Conservation (phyloP, 1,284 basidiomycete species). For the Hemileia vastatrix region DNA sequence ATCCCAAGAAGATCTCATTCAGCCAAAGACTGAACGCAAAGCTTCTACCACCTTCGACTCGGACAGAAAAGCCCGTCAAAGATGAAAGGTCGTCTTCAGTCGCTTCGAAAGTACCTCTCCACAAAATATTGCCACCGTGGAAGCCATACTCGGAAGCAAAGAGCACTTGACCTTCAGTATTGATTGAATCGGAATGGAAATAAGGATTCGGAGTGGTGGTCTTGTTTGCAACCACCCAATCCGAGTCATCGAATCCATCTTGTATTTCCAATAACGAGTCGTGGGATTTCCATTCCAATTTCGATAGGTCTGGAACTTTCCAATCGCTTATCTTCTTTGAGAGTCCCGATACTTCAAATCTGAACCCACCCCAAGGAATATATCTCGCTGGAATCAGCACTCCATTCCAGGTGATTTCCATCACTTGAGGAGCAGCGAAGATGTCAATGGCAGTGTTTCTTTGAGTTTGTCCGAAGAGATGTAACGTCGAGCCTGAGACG, state of each 20-base stretch:
- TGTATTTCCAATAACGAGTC: conserved; percentile 62
- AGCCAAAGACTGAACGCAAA: conserved; percentile 70
- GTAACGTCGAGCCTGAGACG: no score
- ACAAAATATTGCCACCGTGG: conserved; percentile 50
- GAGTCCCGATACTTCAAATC: conserved; percentile 34
- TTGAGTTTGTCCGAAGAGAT: conserved; percentile 52
- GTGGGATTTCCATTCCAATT: conserved; percentile 57
- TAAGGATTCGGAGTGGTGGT: conserved; percentile 60
- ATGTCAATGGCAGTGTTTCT: conserved; percentile 51
- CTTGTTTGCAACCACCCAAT: conserved; percentile 58
- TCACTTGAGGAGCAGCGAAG: conserved; percentile 50
- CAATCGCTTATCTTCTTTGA: no score
- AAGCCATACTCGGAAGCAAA: conserved; percentile 72
- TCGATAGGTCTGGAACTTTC: no score
- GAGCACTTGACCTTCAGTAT: conserved; percentile 61
- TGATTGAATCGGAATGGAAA: conserved; percentile 56
- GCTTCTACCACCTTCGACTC: conserved; percentile 64
- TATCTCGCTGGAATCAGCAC: conserved; percentile 32
- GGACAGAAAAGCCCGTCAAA: conserved; percentile 58
- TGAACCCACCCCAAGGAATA: conserved; percentile 42
- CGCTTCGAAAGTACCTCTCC: conserved; percentile 64
- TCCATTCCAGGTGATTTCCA: conserved; percentile 61
- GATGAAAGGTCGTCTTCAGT: conserved; percentile 54
- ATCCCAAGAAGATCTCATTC: conserved; percentile 61
- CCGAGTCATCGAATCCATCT: conserved; percentile 52